phyloP scores from a whole-genome alignment of 169 alveolate genomes.

The Babesia ovis region DNA sequence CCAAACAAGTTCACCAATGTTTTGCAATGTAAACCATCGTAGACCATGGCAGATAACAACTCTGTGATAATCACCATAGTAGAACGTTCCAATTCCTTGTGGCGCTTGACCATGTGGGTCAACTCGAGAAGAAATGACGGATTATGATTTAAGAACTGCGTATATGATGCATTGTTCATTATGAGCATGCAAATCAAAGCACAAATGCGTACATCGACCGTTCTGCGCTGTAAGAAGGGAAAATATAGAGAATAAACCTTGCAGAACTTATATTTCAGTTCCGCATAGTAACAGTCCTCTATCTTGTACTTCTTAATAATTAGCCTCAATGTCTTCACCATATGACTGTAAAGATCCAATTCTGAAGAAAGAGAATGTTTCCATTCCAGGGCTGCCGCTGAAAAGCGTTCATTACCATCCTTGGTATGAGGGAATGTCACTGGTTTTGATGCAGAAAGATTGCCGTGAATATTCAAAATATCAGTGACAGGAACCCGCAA shows the following conservation, averaged over 20 bases:
- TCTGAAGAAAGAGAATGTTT: not conserved
- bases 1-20: conserved; percentile 52
- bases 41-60: conserved; percentile 60
- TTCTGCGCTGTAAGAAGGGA: conserved; percentile 35
- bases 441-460: not conserved
- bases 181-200: conserved; percentile 52
- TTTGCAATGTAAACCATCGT: conserved; percentile 66
- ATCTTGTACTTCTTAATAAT: conserved; percentile 43
- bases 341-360: conserved; percentile 34
- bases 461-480: conserved; percentile 1
- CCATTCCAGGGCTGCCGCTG: not conserved
- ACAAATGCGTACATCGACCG: conserved; percentile 57
- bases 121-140: conserved; percentile 66
- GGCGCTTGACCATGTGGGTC: conserved; percentile 42
- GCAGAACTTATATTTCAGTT: conserved; percentile 53
- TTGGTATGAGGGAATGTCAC: not conserved
- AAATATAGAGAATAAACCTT: conserved; percentile 49
- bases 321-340: conserved; percentile 34
- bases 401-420: conserved; percentile 8
- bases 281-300: conserved; percentile 49
- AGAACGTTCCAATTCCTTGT: conserved; percentile 34
- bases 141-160: conserved; percentile 54
- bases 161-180: conserved; percentile 33
- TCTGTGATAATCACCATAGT: conserved; percentile 64
- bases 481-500: conserved; percentile 17